phyloP scores from a whole-genome alignment of 2,329 filamentous ascomycete genomes.

The Arthrobotrys pseudoclavata region DNA sequence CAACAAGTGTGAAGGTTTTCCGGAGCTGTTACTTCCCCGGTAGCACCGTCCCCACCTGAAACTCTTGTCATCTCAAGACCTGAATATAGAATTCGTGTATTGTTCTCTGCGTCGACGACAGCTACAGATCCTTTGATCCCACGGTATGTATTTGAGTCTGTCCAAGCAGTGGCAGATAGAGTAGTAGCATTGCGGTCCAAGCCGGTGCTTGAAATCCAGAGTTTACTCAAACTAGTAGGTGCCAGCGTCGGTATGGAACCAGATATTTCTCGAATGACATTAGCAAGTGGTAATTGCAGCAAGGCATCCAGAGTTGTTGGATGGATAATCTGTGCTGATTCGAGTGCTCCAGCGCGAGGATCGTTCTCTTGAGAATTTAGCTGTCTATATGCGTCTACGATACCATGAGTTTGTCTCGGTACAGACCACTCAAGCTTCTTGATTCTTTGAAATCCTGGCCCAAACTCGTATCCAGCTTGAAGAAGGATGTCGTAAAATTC shows the following conservation, averaged over 20 bases:
- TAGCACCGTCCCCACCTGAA: conserved; percentile 4
- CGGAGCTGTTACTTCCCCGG: not conserved
- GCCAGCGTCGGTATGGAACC: conserved; percentile 17
- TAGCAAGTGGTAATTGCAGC: conserved; percentile 66
- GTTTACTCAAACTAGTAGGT: conserved; percentile 14
- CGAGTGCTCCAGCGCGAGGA: conserved; percentile 2
- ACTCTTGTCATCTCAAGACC: conserved; percentile 33
- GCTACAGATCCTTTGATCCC: conserved; percentile 13
- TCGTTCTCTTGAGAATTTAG: not conserved
- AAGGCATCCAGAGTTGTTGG: conserved; percentile 69
- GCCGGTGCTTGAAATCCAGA: conserved; percentile 30
- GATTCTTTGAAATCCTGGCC: conserved; percentile 66
- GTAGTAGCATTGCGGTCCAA: conserved; percentile 2
- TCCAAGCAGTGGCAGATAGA: conserved; percentile 5
- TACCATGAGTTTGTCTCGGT: conserved; percentile 1
- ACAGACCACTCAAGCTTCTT: conserved; percentile 55
- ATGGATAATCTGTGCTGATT: conserved; percentile 68
- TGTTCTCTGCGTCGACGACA: conserved; percentile 2
- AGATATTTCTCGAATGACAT: conserved; percentile 59
- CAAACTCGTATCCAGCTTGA: conserved; percentile 67
- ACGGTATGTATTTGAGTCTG: conserved; percentile 34
- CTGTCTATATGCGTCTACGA: conserved; percentile 9
- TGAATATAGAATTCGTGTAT: conserved; percentile 1
- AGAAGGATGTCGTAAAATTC: conserved; percentile 64
- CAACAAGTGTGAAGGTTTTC: conserved; percentile 26